These are phyloP conservation scores for Penicillium crustosum DNA, from an alignment of 2,329 filamentous ascomycete genomes.

Conservation along the genomic window DNA sequence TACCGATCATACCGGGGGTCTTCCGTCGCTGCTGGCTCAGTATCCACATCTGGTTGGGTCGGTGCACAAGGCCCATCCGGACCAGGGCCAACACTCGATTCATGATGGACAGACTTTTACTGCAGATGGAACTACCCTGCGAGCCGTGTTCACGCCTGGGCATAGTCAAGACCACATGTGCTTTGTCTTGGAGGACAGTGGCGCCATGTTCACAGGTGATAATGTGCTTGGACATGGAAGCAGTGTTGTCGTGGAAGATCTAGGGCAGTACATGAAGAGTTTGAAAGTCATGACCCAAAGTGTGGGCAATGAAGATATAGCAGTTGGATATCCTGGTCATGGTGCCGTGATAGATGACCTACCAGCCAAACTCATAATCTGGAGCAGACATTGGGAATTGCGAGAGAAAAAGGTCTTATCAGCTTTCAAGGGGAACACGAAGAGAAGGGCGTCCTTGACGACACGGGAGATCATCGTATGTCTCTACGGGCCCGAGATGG, in stretches of 20 bases:
- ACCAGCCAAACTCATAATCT: neutral
- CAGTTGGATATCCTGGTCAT: conserved; percentile 7
- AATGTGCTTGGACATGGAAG: conserved; percentile 11
- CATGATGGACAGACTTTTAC: conserved; percentile 6
- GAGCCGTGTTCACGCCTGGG: conserved; percentile 7
- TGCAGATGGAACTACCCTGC: neutral
- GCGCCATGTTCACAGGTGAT: conserved; percentile 10
- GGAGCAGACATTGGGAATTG: conserved; percentile 4
- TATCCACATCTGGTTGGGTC: conserved; percentile 2
- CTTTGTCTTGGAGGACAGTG: conserved; percentile 3
- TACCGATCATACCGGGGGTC: conserved; percentile 8
- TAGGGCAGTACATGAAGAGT: conserved; percentile 5
- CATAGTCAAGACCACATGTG: conserved; percentile 12
- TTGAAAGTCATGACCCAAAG: neutral
- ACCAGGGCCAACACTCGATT: neutral
- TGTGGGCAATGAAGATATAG: neutral
- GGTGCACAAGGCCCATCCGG: conserved; percentile 8
- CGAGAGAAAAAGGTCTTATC: conserved; percentile 3
- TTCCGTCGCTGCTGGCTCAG: conserved; percentile 1
- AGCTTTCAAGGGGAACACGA: neutral
- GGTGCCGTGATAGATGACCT: conserved; percentile 10
- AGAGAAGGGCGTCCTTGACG: neutral
- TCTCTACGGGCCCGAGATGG: neutral
- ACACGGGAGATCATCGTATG: neutral
- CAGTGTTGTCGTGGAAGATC: conserved; percentile 9